Evolutionary conservation across 2,329 filamentous ascomycete genomes (phyloP).

Genomic region (Monosporascus cannonballus): DNA sequence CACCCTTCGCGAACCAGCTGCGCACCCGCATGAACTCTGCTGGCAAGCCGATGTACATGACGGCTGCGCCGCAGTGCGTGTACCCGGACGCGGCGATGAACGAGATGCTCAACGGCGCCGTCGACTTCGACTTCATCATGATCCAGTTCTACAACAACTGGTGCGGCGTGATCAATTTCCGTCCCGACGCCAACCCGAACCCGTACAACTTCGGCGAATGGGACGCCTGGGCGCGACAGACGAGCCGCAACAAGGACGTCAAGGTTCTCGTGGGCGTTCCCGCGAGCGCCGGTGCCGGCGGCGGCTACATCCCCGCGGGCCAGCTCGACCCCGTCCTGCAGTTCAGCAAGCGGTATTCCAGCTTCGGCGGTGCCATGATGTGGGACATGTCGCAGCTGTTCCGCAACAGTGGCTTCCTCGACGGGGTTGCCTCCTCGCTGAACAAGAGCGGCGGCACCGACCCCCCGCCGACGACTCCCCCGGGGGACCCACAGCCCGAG

Average conservation of each 20-base stretch:
- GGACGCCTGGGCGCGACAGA: constrained; percentile 55
- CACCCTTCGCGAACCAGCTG: constrained; percentile 51
- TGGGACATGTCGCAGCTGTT: constrained; percentile 60
- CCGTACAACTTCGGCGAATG: constrained; percentile 56
- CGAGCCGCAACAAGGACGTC: constrained; percentile 51
- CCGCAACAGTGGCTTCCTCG: constrained; percentile 47
- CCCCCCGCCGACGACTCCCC: neutral
- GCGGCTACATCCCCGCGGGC: constrained; percentile 42
- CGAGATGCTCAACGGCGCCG: constrained; percentile 43
- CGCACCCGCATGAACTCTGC: constrained; percentile 43
- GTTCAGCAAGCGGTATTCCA: constrained; percentile 45
- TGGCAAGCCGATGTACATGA: constrained; percentile 48
- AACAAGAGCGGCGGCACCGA: neutral
- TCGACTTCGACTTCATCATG: constrained; percentile 51
- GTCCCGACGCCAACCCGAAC: constrained; percentile 30
- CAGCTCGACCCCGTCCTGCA: constrained; percentile 42
- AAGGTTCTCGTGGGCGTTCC: constrained; percentile 58
- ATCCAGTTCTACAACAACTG: constrained; percentile 63
- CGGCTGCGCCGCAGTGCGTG: constrained; percentile 59
- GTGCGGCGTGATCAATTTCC: constrained; percentile 51
- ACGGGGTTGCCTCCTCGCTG: constrained; percentile 26
- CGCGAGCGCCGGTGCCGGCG: constrained; percentile 44
- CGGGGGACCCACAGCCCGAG: neutral
- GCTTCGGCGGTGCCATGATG: constrained; percentile 60
- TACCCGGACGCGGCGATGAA: constrained; percentile 55